Percentiles rank a stretch among this genome's conserved stretches.
phyloP scores from a whole-genome alignment of 768 basidiomycete species.

The Pleurotus ostreatus region DNA sequence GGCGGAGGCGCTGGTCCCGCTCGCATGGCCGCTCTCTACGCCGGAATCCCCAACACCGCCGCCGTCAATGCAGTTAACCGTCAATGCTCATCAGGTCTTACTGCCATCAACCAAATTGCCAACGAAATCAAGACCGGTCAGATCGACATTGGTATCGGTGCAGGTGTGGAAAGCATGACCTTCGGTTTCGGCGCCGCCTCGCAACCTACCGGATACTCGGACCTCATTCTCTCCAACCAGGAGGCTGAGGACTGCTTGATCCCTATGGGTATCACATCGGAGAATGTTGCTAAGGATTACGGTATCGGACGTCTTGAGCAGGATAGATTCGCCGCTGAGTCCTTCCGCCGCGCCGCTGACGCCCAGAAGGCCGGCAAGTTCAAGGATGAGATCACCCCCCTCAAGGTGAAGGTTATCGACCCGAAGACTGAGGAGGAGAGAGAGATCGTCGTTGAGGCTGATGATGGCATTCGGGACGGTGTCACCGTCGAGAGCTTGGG shows the following conservation, averaged over 20 bases:
- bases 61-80: slow-evolving; percentile 83
- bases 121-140: slow-evolving; percentile 74
- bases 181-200: slow-evolving; percentile 62
- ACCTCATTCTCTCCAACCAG: slow-evolving; percentile 58
- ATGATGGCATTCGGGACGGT: slow-evolving; percentile 86
- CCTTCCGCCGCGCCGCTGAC: slow-evolving; percentile 79
- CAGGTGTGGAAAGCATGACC: slow-evolving; percentile 91
- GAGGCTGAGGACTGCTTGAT: slow-evolving; percentile 79
- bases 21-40: slow-evolving; percentile 82
- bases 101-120: slow-evolving; percentile 78
- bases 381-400: slow-evolving; percentile 78
- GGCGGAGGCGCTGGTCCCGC: slow-evolving; percentile 79
- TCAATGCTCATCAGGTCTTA: slow-evolving; percentile 86
- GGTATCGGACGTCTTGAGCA: slow-evolving; percentile 70
- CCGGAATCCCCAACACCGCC: slow-evolving; percentile 77
- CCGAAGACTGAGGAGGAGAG: slow-evolving; percentile 68
- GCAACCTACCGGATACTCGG: slow-evolving; percentile 55
- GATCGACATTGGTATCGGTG: slow-evolving; percentile 90
- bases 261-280: slow-evolving; percentile 94
- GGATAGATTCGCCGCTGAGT: slow-evolving; percentile 80
- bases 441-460: slow-evolving; percentile 68
- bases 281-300: slow-evolving; percentile 83
- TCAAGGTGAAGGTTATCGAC: slow-evolving; percentile 65
- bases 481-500: slow-evolving; percentile 73
- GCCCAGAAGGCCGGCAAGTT: slow-evolving; percentile 83